Percentiles rank a stretch among this genome's conserved stretches.
These are phyloP conservation scores for Novymonas esmeraldas DNA, from an alignment of 208 protist genomes.

Conservation along the genomic window DNA sequence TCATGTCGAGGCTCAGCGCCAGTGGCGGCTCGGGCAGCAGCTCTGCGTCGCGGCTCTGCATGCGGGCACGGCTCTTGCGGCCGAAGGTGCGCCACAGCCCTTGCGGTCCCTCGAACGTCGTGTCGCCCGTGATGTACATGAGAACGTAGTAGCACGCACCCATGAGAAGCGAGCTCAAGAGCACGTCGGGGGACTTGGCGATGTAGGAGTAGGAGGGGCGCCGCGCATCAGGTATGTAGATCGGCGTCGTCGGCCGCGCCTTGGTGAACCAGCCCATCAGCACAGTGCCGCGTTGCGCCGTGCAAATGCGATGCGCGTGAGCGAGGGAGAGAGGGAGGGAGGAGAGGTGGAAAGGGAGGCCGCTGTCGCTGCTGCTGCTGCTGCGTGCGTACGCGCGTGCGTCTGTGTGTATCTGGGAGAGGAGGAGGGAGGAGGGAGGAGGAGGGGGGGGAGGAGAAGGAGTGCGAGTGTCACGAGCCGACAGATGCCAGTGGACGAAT, in stretches of 20 bases:
- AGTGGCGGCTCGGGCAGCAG: conserved; percentile 20
- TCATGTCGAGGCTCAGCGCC: conserved; percentile 54
- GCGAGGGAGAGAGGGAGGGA: not conserved
- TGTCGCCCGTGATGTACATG: conserved; percentile 7
- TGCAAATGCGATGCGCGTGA: not conserved
- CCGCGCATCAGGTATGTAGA: conserved; percentile 24
- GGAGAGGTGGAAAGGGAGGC: not conserved
- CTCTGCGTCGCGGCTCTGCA: conserved; percentile 33
- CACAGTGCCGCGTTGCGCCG: not conserved
- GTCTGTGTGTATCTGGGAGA: too few relatives aligned
- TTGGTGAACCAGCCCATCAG: conserved; percentile 7
- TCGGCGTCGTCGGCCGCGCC: conserved; percentile 15
- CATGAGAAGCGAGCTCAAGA: conserved; percentile 5
- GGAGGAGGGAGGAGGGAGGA: not conserved
- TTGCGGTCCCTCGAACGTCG: conserved; percentile 8
- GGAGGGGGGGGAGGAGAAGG: not conserved
- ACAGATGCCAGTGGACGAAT: not conserved
- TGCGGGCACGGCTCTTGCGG: conserved; percentile 20
- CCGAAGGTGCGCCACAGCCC: conserved; percentile 26
- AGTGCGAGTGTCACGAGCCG: not conserved
- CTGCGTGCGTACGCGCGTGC: too few relatives aligned
- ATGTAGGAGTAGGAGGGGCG: conserved; percentile 12
- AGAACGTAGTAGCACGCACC: conserved; percentile 11
- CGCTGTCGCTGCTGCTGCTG: not conserved
- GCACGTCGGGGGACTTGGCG: conserved; percentile 24